These are phyloP conservation scores for Diaporthe ilicicola DNA, from an alignment of 2,329 filamentous ascomycete genomes.

Conservation along the genomic window DNA sequence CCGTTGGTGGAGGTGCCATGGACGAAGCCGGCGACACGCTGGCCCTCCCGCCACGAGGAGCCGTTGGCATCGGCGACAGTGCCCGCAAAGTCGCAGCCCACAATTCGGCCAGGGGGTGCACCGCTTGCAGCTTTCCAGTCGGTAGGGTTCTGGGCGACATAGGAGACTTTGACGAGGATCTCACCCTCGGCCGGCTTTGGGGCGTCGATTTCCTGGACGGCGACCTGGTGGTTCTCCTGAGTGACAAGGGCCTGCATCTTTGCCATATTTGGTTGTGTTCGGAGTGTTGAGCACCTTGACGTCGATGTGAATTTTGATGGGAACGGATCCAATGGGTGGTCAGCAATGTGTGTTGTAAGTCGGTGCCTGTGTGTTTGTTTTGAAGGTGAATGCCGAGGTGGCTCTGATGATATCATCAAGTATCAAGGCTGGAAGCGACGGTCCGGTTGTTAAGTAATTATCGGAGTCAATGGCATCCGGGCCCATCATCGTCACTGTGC, in stretches of 20 bases:
- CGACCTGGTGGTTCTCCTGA: conserved; percentile 39
- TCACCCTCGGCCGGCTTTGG: conserved; percentile 43
- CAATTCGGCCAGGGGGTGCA: conserved; percentile 38
- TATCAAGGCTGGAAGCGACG: neutral
- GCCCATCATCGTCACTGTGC: neutral
- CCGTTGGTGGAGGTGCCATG: conserved; percentile 38
- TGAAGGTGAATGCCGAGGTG: neutral
- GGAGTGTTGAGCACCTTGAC: neutral
- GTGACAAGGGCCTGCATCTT: conserved; percentile 50
- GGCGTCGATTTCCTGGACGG: conserved; percentile 41
- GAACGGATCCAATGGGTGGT: neutral
- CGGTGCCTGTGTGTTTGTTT: neutral
- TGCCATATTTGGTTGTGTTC: conserved; percentile 12
- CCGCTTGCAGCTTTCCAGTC: conserved; percentile 43
- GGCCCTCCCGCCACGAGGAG: conserved; percentile 41
- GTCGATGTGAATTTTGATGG: neutral
- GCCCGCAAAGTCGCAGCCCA: conserved; percentile 48
- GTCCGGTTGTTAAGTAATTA: neutral
- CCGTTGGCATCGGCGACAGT: conserved; percentile 42
- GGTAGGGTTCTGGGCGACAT: conserved; percentile 46
- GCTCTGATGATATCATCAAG: conserved; percentile 11
- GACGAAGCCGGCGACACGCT: conserved; percentile 46
- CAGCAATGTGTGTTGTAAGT: neutral
- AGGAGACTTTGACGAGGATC: conserved; percentile 44
- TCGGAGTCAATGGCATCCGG: neutral